Conservation (phyloP, 2,329 filamentous ascomycete species). For the Triangularia setosa region DNA sequence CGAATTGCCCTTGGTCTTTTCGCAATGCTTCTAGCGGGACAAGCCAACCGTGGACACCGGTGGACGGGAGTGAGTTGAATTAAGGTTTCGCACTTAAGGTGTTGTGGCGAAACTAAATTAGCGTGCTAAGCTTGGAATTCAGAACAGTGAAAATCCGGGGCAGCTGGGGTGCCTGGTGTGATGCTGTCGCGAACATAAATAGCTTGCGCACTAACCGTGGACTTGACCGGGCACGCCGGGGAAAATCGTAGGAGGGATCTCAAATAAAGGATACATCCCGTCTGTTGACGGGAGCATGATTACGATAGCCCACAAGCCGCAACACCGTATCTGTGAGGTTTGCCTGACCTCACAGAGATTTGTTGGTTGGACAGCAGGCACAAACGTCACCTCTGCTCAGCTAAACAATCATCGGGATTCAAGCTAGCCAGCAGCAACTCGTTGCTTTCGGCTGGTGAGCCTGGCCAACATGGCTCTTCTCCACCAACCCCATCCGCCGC, state of each 20-base stretch:
- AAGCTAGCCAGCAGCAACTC: neutral
- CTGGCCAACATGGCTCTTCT: neutral
- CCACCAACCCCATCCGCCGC: neutral
- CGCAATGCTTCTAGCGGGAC: neutral
- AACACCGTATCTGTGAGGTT: neutral
- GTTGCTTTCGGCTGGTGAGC: neutral
- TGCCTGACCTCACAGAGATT: neutral
- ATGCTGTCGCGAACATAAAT: slow-evolving; percentile 21
- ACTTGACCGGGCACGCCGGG: neutral
- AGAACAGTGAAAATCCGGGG: slow-evolving; percentile 20
- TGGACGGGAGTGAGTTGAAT: slow-evolving; percentile 13
- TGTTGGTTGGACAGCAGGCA: neutral
- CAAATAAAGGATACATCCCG: neutral
- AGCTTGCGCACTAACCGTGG: neutral
- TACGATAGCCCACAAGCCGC: neutral
- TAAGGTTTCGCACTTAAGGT: slow-evolving; percentile 22
- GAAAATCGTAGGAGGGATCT: neutral
- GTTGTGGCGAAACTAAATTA: slow-evolving; percentile 22
- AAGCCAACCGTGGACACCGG: neutral
- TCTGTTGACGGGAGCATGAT: neutral
- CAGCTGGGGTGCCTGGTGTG: slow-evolving; percentile 10
- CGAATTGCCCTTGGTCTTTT: neutral
- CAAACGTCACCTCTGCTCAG: neutral
- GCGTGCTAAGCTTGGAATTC: slow-evolving; percentile 18
- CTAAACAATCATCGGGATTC: too few relatives aligned